A percentile compares a stretch with the other conserved stretches of the same genome.
phyloP scores from a whole-genome alignment of 1,284 basidiomycete genomes.

The Dichomitus squalens region DNA sequence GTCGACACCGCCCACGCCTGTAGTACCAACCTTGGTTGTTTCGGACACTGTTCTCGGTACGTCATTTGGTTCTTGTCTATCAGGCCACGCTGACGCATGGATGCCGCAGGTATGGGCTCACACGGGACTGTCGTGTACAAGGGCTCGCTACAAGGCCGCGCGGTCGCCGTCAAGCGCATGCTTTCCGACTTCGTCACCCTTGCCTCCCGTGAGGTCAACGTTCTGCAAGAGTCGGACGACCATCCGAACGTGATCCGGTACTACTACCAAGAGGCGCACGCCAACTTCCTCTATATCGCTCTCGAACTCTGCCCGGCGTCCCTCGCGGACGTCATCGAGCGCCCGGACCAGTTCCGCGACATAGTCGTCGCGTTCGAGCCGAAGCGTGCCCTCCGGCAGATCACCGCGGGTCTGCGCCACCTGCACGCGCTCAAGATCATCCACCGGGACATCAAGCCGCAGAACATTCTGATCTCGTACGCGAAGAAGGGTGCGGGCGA shows the following conservation, averaged over 20 bases:
- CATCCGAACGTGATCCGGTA: slow-evolving; percentile 99
- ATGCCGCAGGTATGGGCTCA: slow-evolving; percentile 82
- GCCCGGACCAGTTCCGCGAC: slow-evolving; percentile 72
- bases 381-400: slow-evolving; percentile 87
- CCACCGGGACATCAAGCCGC: slow-evolving; percentile 98
- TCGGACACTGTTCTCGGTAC: slow-evolving; percentile 81
- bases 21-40: slow-evolving; percentile 54
- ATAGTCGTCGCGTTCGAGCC: slow-evolving; percentile 77
- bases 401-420: slow-evolving; percentile 87
- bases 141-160: slow-evolving; percentile 93
- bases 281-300: slow-evolving; percentile 96
- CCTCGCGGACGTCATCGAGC: slow-evolving; percentile 91
- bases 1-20: slow-evolving; percentile 30
- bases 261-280: slow-evolving; percentile 94
- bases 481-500: slow-evolving; percentile 58
- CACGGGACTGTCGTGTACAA: slow-evolving; percentile 95
- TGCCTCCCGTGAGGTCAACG: slow-evolving; percentile 91
- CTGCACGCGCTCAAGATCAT: slow-evolving; percentile 95
- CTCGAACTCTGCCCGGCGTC: slow-evolving; percentile 96
- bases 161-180: slow-evolving; percentile 96
- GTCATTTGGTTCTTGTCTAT: slow-evolving; percentile 22
- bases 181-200: slow-evolving; percentile 95
- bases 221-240: slow-evolving; percentile 95
- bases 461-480: slow-evolving; percentile 92
- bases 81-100: not conserved